A percentile compares a stretch with the other conserved stretches of the same genome.
Evolutionary conservation across 1,284 basidiomycete genomes (phyloP).

Genomic region (Boletus sp.): DNA sequence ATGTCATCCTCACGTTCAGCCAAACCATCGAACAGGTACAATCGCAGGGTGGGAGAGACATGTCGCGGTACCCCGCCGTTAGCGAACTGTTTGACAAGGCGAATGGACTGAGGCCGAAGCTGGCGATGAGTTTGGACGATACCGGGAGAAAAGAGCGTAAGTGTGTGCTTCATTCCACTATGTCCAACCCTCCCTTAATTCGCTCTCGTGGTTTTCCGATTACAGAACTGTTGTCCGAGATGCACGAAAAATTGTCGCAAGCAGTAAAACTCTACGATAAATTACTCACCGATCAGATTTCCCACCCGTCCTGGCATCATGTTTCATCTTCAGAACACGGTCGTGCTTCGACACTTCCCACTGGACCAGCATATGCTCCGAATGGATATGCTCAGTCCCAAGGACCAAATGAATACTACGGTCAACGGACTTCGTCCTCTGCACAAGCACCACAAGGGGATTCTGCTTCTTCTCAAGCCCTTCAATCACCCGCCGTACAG

Average conservation of each 20-base stretch:
- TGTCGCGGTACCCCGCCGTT: conserved; percentile 77
- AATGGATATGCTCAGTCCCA: conserved; percentile 26
- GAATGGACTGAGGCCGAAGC: conserved; percentile 73
- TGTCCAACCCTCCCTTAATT: background rate
- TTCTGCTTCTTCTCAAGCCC: conserved; percentile 10
- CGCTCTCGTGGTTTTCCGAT: background rate
- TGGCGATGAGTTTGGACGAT: conserved; percentile 84
- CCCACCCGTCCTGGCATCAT: conserved; percentile 60
- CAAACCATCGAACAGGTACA: conserved; percentile 86
- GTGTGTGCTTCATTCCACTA: conserved; percentile 31
- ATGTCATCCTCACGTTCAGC: conserved; percentile 83
- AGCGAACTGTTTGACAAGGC: conserved; percentile 85
- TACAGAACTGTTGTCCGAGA: conserved; percentile 79
- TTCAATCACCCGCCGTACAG: conserved; percentile 16
- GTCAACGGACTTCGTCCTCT: conserved; percentile 31
- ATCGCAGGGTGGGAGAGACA: conserved; percentile 71
- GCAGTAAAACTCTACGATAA: conserved; percentile 89
- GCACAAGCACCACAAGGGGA: conserved; percentile 19
- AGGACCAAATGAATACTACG: conserved; percentile 14
- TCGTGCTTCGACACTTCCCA: conserved; percentile 13
- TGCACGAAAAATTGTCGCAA: conserved; percentile 91
- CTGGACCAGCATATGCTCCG: conserved; percentile 6
- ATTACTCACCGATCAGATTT: conserved; percentile 80
- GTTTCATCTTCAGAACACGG: conserved; percentile 19
- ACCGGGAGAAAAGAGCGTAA: conserved; percentile 80